Evolutionary conservation across 2,329 filamentous ascomycete genomes (phyloP), one percentile per base, ranked within the genome.

Genomic region (Amylocarpus encephaloides): DNA sequence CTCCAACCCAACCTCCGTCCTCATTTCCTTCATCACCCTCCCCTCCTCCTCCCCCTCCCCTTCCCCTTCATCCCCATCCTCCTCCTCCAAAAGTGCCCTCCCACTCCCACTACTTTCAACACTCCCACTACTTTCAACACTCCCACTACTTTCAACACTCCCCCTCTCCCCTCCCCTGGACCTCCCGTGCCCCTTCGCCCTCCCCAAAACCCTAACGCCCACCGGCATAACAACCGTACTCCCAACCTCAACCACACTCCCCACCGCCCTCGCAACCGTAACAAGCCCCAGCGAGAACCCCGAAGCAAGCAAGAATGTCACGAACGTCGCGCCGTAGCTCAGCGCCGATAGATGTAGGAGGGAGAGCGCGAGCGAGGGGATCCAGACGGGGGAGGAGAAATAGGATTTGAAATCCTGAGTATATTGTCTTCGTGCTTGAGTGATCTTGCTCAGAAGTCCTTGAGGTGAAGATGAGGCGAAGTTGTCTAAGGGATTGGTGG

Each of bases 331-430:
- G 1, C 72, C 68, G 58, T 79, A 80, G 1, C 75, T 73, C 13
- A 81, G 65, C 13, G 79, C 75, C 1, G 77, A 80, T 32, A 80
- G 66, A 58, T 79, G 76, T 12, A 79, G 68, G 3, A 79, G 60
- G 9, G 72, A 71, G 6, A 78, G 61, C 2, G 76, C 68, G 11
- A 78, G 64, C 0, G 76, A 79, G 0, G 76, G 70, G 5, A 71
- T 59, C 65, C 69, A 71, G 39, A 70, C 70, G 1, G 60, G 56
- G 4, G 65, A 67, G 6, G 55, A 56, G 51, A 70, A 68, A 53
- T 73, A 73, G 51, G 64, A 59, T 11, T 60, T 59, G 43, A 70
- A 62, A 18, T 66, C 66, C 12, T 59, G 53, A 9, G 58, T 49
- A 46, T 68, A 69, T 35, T 43, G 43, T 22, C 44, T 36, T 4